Base-by-base conservation (phyloP, 306 rosid species). In the Acmispon strigosus region DNA sequence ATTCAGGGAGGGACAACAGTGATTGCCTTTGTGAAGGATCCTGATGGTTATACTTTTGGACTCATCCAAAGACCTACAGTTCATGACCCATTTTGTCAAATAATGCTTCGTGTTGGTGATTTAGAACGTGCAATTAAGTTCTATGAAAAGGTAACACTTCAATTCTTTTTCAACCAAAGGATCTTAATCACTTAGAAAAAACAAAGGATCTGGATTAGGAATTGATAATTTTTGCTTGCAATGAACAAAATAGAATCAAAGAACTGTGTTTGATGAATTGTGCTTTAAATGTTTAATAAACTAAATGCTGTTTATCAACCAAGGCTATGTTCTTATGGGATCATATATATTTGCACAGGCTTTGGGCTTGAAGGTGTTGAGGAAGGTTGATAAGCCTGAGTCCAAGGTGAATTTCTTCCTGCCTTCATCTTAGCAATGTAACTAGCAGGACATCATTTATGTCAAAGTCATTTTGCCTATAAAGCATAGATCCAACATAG, bases 101-200 rank as follows among this genome's bases (percentile, higher is more conserved):
- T 94, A 18, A 87, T 81, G 88, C 96, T 90, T n/a, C 96, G 97
- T 51, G 95, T 94, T 76, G 96, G 97, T 13, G 96, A 94, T 79
- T 80, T 90, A 37, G 98, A 94, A 15, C 89, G 88, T 14, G 53
- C 85, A 18, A 70, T 90, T 69, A 87, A 85, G 88, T 94, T 94
- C 68, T 94, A 94, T 69, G 98, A 94, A 34, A 89, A 85, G 98
- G 98, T 94, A 80, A 27, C 4, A 20, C 7, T 51, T 47, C 53
- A 18, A 16, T 3, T 18, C 20, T 3, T 12, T 41, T 10, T 41
- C 45, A 17, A 16, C 3, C 24, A 22, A 27, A 27, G 2, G 32
- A 66, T 20, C 15, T 66, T 11, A 22, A 19, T 62, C 5, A 39
- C 34, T 10, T 18, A 16, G 34, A 4, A 2, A 17, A 10, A 41